Conservation (phyloP, 2,329 filamentous ascomycete genomes). For the Nemania bipapillata region DNA sequence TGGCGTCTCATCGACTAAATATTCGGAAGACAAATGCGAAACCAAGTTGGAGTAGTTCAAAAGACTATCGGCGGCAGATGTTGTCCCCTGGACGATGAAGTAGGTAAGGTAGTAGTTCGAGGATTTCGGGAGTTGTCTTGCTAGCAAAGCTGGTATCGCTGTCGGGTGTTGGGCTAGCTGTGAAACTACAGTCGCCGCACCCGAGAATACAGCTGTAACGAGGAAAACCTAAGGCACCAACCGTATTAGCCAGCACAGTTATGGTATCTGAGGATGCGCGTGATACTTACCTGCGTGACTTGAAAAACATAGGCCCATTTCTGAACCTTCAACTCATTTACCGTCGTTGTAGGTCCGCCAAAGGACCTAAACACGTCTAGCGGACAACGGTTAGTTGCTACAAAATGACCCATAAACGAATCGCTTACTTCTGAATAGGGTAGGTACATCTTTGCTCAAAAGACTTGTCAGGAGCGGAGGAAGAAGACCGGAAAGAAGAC, state of each 20-base stretch:
- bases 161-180: conserved; percentile 47
- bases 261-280: background rate
- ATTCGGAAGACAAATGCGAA: conserved; percentile 70
- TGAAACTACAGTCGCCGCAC: conserved; percentile 53
- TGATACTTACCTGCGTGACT: conserved; percentile 62
- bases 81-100: conserved; percentile 78
- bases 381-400: conserved; percentile 3
- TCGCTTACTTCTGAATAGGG: conserved; percentile 73
- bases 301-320: conserved; percentile 84
- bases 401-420: background rate
- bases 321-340: conserved; percentile 80
- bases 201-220: conserved; percentile 79
- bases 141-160: conserved; percentile 63
- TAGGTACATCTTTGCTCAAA: conserved; percentile 84
- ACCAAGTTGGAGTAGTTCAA: conserved; percentile 71
- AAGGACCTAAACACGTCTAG: conserved; percentile 74
- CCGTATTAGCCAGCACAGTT: conserved; percentile 13
- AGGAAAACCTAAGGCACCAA: conserved; percentile 80
- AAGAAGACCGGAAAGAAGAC: conserved; percentile 83
- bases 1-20: conserved; percentile 75
- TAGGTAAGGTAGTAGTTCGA: conserved; percentile 84
- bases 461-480: conserved; percentile 82
- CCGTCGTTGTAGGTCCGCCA: conserved; percentile 75
- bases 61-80: conserved; percentile 73
- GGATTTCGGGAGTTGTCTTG: conserved; percentile 71